Evolutionary conservation across 73 alveolate genomes (phyloP).

Genomic region (Paramecium primaurelia): DNA sequence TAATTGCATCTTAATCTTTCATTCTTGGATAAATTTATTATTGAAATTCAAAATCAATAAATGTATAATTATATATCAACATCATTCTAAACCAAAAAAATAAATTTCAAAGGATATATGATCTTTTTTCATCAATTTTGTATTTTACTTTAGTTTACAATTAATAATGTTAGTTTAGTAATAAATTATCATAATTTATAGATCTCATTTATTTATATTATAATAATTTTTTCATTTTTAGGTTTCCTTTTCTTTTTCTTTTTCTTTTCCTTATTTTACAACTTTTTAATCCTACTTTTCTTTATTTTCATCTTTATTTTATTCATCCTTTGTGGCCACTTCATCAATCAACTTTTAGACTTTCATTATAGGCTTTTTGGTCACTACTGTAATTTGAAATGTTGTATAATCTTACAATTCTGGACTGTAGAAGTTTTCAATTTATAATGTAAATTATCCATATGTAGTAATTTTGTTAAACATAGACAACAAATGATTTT

Average conservation of each 20-base stretch:
- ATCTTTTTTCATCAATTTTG: background rate
- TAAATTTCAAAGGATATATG: background rate
- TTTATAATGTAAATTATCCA: background rate
- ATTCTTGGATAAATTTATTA: background rate
- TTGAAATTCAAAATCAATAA: background rate
- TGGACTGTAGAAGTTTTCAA: constrained; percentile 24
- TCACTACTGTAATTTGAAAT: background rate
- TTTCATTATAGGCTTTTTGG: constrained; percentile 24
- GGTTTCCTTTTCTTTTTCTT: background rate
- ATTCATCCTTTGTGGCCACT: background rate
- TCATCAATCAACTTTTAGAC: background rate
- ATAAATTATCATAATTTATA: background rate
- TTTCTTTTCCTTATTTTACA: background rate
- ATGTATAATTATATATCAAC: background rate
- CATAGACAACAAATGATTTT: background rate
- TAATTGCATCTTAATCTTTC: background rate
- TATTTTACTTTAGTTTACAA: too few species aligned
- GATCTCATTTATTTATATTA: background rate
- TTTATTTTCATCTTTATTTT: background rate
- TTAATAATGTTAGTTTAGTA: too few species aligned
- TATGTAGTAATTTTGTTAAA: background rate
- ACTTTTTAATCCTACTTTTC: background rate
- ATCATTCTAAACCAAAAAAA: background rate
- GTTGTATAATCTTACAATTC: constrained; percentile 1
- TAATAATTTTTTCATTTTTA: background rate